A percentile compares a stretch with the other conserved stretches of the same genome.
These are phyloP conservation scores for Paecilomyces fulvus DNA, from an alignment of 2,329 filamentous ascomycete genomes.

Conservation along the genomic window DNA sequence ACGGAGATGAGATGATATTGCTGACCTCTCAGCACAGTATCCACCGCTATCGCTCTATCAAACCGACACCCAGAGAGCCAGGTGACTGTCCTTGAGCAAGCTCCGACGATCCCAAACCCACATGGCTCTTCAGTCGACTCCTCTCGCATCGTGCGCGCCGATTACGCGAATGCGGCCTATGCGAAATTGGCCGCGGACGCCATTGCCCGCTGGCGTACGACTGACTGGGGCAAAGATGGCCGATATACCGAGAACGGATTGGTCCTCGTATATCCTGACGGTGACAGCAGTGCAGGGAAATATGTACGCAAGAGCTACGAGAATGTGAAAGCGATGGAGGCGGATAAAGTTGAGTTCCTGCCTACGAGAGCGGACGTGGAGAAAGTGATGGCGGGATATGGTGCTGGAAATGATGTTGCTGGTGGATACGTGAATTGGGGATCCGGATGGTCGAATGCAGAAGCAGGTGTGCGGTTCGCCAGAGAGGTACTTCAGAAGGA, in stretches of 20 bases:
- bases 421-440: conserved; percentile 40
- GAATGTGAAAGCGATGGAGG: conserved; percentile 29
- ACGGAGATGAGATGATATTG: not conserved
- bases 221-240: conserved; percentile 35
- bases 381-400: conserved; percentile 27
- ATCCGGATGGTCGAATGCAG: conserved; percentile 40
- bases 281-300: conserved; percentile 19
- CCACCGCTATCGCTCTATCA: conserved; percentile 62
- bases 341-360: conserved; percentile 25
- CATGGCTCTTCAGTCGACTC: conserved; percentile 53
- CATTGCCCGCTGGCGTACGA: conserved; percentile 56
- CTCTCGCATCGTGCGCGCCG: conserved; percentile 57
- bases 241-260: conserved; percentile 38
- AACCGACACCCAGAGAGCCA: conserved; percentile 45
- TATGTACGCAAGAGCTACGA: conserved; percentile 33
- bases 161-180: conserved; percentile 77
- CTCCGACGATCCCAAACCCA: conserved; percentile 47
- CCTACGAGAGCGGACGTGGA: conserved; percentile 26
- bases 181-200: conserved; percentile 63
- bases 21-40: conserved; percentile 32
- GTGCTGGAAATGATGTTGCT: conserved; percentile 22
- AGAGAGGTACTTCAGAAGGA: conserved; percentile 28
- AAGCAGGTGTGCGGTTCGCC: conserved; percentile 31
- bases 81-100: conserved; percentile 52
- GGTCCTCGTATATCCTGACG: conserved; percentile 29